Base-by-base conservation (phyloP, 1,284 basidiomycete genomes). In the Fomitopsis schrenkii region DNA sequence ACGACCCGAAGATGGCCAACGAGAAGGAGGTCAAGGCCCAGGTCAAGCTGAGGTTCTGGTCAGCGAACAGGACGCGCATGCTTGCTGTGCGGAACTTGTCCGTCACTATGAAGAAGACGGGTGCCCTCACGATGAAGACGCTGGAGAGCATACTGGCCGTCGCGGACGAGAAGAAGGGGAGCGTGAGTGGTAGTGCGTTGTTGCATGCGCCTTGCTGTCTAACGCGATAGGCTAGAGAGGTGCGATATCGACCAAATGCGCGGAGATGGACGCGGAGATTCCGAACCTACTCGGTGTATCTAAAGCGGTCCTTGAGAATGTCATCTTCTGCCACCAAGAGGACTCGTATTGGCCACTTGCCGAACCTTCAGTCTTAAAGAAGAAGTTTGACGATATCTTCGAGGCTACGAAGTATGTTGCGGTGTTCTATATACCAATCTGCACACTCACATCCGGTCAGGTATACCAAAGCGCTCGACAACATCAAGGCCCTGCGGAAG, bases 301-400 rank as follows among this genome's bases (percentile, higher is more conserved):
- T 12, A 96, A 94, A 74, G 90, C 96, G 7, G 97, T 99, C 55
- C 86, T 99, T 22, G 97, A 99, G 71, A 98, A 98, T 72, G 97
- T 99, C 70, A 98, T 99, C 63, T 99, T 99, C 72, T 99, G 97
- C 75, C 97, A 99, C 75, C 97, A 99, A 77, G 97, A 99, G 71
- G 97, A 99, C 62, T 96, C 94, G 0, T 98, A 95, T 70, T 99
- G 97, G 97, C 97, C 97, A 0, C 81, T 99, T 14, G 84, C 95
- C 0, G 97, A 99, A 70, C 93, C 97, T 0, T 81, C 93, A 0
- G 84, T 87, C 1, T 77, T 99, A 45, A 99, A 99, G 82, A 98
- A 98, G 82, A 97, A 97, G 74, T 98, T 97, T 66, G 97, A 99
- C 70, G 97, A 99, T 71, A 99, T 99, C 66, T 99, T 99, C 68